Base-by-base conservation (phyloP, 202 grass and related monocot species). In the Brachypodium distachyon region DNA sequence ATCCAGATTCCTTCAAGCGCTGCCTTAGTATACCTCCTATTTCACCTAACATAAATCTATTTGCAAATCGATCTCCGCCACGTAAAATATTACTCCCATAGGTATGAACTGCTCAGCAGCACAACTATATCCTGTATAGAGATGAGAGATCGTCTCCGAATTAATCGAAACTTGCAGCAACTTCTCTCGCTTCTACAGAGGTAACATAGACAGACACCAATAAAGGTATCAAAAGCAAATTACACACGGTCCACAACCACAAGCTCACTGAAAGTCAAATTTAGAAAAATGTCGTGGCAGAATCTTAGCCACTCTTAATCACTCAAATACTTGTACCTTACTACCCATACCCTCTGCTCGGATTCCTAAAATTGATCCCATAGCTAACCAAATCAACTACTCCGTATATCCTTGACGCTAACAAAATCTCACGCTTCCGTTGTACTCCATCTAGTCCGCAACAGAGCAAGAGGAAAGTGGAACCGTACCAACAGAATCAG, bases 401-500 rank as follows among this genome's bases (percentile, higher is more conserved):
- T 25, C 60, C 25, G 2, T n/a, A 11, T 40, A 39, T 12, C 13
- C 26, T 29, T 14, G 14, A 57, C 25, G 28, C 33, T 4, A 72
- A 73, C 8, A 22, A 49, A 25, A 61, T 37, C 7, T 42, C 28
- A 19, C 17, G 53, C 67, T 18, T 52, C 19, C 27, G 2, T 67
- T 13, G 32, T 67, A 36, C n/a, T n/a, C n/a, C n/a, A n/a, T 44
- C 5, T 43, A 55, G 53, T 33, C 16, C 44, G 17, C 57, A 22
- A 51, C 44, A n/a, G 51, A 19, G 54, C 2, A 26, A 81, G 13
- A 49, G 76, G 46, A 6, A 77, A 78, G 36, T 8, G 61, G 32
- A 31, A 38, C 3, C 51, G 12, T 67, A 97, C 95, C 91, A 97
- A 61, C 43, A 97, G 95, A 80, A 97, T 84, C 6, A 94, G 95